Percentiles rank a stretch among this genome's conserved stretches.
Conservation (phyloP, 495 filamentous ascomycete species). For the Sabuloglossum arenarium region DNA sequence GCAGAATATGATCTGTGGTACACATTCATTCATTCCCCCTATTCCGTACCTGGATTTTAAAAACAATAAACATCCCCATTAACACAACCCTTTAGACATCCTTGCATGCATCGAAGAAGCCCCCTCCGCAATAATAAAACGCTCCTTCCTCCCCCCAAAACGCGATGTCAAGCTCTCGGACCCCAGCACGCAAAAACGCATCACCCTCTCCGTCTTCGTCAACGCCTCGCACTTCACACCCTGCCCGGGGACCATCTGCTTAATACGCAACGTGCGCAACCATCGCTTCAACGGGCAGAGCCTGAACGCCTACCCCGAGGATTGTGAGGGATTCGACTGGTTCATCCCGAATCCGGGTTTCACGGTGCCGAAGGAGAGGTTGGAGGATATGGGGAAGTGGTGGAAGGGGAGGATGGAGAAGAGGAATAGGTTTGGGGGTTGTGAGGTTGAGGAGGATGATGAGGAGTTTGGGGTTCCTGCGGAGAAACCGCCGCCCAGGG, state of each 20-base stretch:
- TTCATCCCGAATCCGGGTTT: constrained; percentile 8
- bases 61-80: not conserved
- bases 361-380: not conserved
- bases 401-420: not conserved
- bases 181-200: constrained; percentile 8
- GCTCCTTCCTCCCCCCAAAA: constrained; percentile 6
- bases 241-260: constrained; percentile 9
- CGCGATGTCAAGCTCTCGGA: constrained; percentile 13
- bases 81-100: constrained; percentile 7
- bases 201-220: constrained; percentile 11
- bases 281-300: constrained; percentile 9
- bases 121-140: constrained; percentile 7
- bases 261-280: constrained; percentile 11
- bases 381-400: not conserved
- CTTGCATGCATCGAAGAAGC: constrained; percentile 9
- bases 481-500: not conserved
- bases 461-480: not conserved
- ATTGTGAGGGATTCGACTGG: constrained; percentile 11
- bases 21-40: too few species aligned
- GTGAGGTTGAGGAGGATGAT: not conserved
- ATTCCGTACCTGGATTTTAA: not conserved
- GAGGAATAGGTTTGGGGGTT: not conserved
- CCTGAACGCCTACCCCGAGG: constrained; percentile 10
- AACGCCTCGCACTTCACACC: constrained; percentile 10
- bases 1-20: not conserved